Evolutionary conservation across 176 grass and related monocot genomes (phyloP).

Genomic region (Rhynchospora tenuis): DNA sequence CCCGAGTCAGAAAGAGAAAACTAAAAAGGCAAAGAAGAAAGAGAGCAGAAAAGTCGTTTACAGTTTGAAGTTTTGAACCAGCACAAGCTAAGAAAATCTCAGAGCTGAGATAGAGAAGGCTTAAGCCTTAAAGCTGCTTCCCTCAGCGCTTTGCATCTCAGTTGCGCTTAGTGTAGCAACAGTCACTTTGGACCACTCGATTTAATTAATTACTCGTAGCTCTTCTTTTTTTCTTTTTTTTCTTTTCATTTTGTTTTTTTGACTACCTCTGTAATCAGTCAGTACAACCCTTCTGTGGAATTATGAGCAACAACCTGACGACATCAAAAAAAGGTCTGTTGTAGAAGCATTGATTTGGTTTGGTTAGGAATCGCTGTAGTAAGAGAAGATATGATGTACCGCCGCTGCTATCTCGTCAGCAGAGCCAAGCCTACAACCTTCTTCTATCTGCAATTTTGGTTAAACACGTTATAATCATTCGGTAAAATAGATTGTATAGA

Average conservation of each 20-base stretch:
- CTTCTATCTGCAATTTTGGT: constrained; percentile 62
- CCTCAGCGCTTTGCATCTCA: constrained; percentile 14
- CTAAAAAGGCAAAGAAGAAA: not conserved
- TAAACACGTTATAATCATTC: not conserved
- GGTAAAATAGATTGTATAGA: not conserved
- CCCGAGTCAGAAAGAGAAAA: not conserved
- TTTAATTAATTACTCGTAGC: not conserved
- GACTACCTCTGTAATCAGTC: not conserved
- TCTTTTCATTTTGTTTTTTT: not conserved
- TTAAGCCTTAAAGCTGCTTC: constrained; percentile 17
- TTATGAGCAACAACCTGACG: not conserved
- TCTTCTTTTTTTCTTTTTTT: not conserved
- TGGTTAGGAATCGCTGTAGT: constrained; percentile 45
- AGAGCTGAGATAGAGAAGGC: not conserved
- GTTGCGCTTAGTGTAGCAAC: constrained; percentile 5
- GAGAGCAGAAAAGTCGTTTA: not conserved
- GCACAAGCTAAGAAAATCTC: not conserved
- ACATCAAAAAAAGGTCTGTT: not conserved
- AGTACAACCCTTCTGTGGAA: not conserved
- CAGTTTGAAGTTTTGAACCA: constrained; percentile 7
- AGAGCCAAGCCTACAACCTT: constrained; percentile 75
- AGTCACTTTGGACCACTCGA: not conserved
- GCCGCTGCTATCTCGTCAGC: constrained; percentile 90
- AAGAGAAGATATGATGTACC: constrained; percentile 89
- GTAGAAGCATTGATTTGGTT: not conserved